Conservation (phyloP, 2,329 filamentous ascomycete species). For the Colletotrichum neosansevieriae region DNA sequence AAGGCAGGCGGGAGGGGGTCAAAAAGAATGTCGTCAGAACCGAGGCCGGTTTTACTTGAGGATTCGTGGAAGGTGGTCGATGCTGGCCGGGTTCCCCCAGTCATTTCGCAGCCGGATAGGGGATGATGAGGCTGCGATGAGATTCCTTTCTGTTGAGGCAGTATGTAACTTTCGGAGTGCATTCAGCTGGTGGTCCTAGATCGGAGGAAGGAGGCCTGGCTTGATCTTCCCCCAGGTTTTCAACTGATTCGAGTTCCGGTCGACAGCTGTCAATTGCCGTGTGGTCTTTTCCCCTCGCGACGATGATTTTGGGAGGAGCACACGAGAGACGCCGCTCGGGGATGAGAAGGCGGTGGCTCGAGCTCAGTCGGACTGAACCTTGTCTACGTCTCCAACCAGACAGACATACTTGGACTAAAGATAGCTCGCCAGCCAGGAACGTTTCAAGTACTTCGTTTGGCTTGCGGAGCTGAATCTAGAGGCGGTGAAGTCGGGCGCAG, state of each 20-base stretch:
- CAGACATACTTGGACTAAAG: neutral
- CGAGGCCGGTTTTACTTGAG: constrained; percentile 22
- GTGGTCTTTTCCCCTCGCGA: neutral
- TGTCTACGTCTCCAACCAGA: neutral
- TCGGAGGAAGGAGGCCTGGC: neutral
- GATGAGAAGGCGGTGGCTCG: constrained; percentile 22
- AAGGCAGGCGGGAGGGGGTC: neutral
- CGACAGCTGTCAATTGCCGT: constrained; percentile 14
- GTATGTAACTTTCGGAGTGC: constrained; percentile 19
- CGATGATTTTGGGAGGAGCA: neutral
- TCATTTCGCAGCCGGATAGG: neutral
- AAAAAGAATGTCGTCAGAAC: constrained; percentile 15
- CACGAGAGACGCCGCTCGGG: neutral
- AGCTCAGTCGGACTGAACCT: constrained; percentile 16
- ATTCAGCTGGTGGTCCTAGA: constrained; percentile 14
- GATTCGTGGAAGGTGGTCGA: neutral
- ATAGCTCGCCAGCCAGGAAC: no score
- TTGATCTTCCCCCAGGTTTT: constrained; percentile 13
- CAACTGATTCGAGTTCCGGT: constrained; percentile 4
- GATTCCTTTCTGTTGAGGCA: constrained; percentile 8
- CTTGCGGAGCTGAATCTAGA: no score
- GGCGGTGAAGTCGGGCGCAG: no score
- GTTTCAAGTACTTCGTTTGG: no score
- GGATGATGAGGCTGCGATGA: constrained; percentile 17
- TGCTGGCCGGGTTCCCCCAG: constrained; percentile 27